Percentiles rank a stretch among this genome's conserved stretches.
phyloP scores from a whole-genome alignment of 257 asterid species.

The Handroanthus guayacan region DNA sequence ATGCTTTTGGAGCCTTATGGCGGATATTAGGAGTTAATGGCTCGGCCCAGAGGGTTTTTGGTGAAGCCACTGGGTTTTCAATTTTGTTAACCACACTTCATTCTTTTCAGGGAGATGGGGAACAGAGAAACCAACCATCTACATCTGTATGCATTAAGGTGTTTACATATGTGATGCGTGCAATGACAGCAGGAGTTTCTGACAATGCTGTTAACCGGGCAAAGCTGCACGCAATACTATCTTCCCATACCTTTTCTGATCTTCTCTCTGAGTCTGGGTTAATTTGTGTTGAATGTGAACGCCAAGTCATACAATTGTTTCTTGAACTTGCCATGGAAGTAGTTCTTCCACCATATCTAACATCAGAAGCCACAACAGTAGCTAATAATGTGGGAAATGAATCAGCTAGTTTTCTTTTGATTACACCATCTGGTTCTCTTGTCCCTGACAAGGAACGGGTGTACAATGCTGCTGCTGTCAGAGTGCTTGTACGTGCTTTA shows the following conservation, averaged over 20 bases:
- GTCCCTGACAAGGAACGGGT: conserved; percentile 78
- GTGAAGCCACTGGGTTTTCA: conserved; percentile 98
- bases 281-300: conserved; percentile 88
- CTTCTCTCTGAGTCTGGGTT: conserved; percentile 89
- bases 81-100: conserved; percentile 90
- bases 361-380: conserved; percentile 60
- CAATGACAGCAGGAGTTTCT: conserved; percentile 84
- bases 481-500: conserved; percentile 83
- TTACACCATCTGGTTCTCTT: conserved; percentile 72
- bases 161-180: conserved; percentile 86
- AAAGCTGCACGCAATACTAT: conserved; percentile 69
- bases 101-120: conserved; percentile 75
- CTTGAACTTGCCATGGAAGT: conserved; percentile 93
- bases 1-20: conserved; percentile 93
- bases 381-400: conserved; percentile 53
- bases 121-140: conserved; percentile 51
- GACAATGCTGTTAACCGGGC: conserved; percentile 84
- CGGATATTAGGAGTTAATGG: conserved; percentile 80
- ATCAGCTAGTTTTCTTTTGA: conserved; percentile 65
- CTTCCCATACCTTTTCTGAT: conserved; percentile 87
- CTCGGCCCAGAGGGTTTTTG: conserved; percentile 96
- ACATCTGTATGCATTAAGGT: conserved; percentile 57
- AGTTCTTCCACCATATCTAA: conserved; percentile 84
- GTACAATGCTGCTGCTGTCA: conserved; percentile 90
- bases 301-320: conserved; percentile 87